Conservation (phyloP, 768 basidiomycete species). For the Steccherinum ochraceum region DNA sequence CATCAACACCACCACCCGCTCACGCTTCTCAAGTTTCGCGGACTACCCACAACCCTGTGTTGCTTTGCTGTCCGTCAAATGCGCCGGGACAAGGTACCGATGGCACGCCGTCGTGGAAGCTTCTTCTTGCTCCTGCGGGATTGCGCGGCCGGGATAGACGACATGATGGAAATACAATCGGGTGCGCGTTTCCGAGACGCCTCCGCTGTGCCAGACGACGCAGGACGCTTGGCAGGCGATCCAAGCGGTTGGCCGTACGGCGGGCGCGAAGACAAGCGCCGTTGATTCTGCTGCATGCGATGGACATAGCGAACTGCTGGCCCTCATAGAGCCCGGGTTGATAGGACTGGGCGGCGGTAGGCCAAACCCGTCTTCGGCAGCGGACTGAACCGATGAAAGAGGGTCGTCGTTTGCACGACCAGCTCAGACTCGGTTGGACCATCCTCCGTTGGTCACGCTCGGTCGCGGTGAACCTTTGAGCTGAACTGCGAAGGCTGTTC, state of each 20-base stretch:
- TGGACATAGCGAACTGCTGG: slow-evolving; percentile 26
- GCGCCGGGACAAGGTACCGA: slow-evolving; percentile 79
- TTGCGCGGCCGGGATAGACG: slow-evolving; percentile 49
- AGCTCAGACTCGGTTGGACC: slow-evolving; percentile 81
- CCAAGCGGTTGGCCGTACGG: not conserved
- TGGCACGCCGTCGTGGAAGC: slow-evolving; percentile 68
- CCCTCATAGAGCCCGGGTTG: slow-evolving; percentile 16
- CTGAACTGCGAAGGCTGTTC: slow-evolving; percentile 26
- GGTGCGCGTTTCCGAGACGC: slow-evolving; percentile 72
- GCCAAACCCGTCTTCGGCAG: slow-evolving; percentile 48
- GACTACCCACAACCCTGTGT: slow-evolving; percentile 66
- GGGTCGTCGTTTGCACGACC: slow-evolving; percentile 38
- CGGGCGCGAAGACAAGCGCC: slow-evolving; percentile 8
- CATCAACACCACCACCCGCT: slow-evolving; percentile 37
- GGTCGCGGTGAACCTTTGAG: slow-evolving; percentile 14
- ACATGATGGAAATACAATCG: slow-evolving; percentile 67
- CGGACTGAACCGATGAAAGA: slow-evolving; percentile 1
- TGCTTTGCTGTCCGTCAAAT: slow-evolving; percentile 71
- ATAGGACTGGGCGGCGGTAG: slow-evolving; percentile 14
- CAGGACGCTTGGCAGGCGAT: slow-evolving; percentile 2
- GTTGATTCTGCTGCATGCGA: slow-evolving; percentile 16
- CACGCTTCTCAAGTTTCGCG: slow-evolving; percentile 50
- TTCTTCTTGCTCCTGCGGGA: slow-evolving; percentile 77
- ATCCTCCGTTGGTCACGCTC: slow-evolving; percentile 45
- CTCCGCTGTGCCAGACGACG: slow-evolving; percentile 13